Evolutionary conservation across 2,329 filamentous ascomycete genomes (phyloP), one percentile per base, ranked within the genome.

Genomic region (Purpureocillium lavendulum): DNA sequence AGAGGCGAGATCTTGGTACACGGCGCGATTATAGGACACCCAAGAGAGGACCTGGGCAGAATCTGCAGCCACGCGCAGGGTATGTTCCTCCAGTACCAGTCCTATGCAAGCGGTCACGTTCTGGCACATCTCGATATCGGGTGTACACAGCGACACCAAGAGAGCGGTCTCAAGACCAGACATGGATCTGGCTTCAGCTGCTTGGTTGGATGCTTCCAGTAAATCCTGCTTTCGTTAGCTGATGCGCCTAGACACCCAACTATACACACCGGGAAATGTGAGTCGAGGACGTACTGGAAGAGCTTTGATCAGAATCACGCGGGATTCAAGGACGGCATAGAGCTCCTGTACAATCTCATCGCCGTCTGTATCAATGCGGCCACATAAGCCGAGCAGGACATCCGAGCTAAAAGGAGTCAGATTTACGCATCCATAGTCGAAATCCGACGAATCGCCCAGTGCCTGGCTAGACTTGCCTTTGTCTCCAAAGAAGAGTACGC

Each of bases 61-160:
- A 39, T 73, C 69, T 21, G 67, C 64, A 16, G 66, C 63, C 10
- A 66, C 66, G 43, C 78, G 70, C 14, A 80, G 65, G 31, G 64
- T 61, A 45, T 71, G 76, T 52, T 82, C 78, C 39, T 82, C 72
- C n/a, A 80, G 69, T 44, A 80, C 75, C 1, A 79, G 59, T 4
- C 69, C 69, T 39, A 83, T 75, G 49, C 75, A 80, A 12, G 69
- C 70, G 1, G 77, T 82, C 8, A 81, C 77, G 12, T 78, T 61
- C 47, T 80, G 78, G 50, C 80, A 84, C 7, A 71, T 75, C 35
- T 81, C 76, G 29, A 84, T 72, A 42, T 81, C 76, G 7, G 77
- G 68, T 13, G 79, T 82, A 51, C 80, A 84, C 7, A 84, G 65
- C 2, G 76, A 73, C 9, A 82, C 70, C 5, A 84, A 59, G 31